Base-by-base conservation (phyloP, 202 grass and related monocot genomes). In the Carex sylvatica region DNA sequence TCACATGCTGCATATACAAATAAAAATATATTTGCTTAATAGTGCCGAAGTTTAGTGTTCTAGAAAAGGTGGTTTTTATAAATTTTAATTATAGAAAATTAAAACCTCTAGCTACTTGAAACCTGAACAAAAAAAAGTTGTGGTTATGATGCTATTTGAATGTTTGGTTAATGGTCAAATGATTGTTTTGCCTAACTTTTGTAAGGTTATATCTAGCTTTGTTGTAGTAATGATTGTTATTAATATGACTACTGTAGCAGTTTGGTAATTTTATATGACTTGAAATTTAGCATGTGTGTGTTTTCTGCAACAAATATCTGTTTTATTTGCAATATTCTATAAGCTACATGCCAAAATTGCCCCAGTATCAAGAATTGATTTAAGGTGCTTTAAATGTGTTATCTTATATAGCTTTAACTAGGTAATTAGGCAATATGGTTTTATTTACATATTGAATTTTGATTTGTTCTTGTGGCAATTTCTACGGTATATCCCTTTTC, bases 401-500 rank as follows among this genome's bases (percentile, higher is more conserved):
- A 68, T 3, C 63, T 35, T 66, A 16, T 31, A 30, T 31, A 33
- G 12, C 26, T 65, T 61, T 13, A 15, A 15, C 26, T 15, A 12
- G 18, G 76, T 82, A 23, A 49, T 52, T 2, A 14, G 51, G 5
- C 7, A 61, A 70, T 35, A 28, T 84, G 30, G 2, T 44, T 81
- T 61, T 73, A 20, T 71, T 54, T 58, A 19, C 8, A 35, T 77
- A 6, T 77, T 33, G 73, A 28, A 71, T 55, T 77, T 77, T 33
- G 73, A 71, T 55, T 77, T 58, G 7, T 58, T 87, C 33, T 13
- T 0, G 2, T 83, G 20, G 20, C 0, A 19, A 18, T 13, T 72
- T 31, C 85, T 88, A 47, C 85, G 5, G 26, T 2, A 19, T 83
- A 6, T 65, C 1, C 70, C 31, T 9, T 40, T 72, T 72, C 46